Base-by-base conservation (phyloP, 495 filamentous ascomycete genomes). In the Trichoderma erinaceum region DNA sequence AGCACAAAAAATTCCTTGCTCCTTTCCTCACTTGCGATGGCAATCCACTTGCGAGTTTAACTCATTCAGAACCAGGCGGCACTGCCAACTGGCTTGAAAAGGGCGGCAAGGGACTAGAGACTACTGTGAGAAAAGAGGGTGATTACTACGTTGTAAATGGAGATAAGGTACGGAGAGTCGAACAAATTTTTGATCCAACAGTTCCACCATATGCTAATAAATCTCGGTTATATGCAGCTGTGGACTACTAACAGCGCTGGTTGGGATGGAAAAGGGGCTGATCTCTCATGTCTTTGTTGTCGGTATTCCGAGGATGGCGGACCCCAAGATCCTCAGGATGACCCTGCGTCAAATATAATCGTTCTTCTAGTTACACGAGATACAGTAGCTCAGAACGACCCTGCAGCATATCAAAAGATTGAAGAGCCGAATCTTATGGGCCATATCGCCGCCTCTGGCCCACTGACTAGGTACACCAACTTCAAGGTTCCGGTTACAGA, bases 231-330 rank as follows among this genome's bases (percentile, higher is more conserved):
- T 4, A 11, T 11, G 50, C n/a, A 82, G 80, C 74, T 80, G 32
- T 86, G 83, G 82, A 82, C 83, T 41, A 83, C 82, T n/a, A 86
- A 85, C 68, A 77, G 75, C 66, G 78, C 77, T 3, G 84, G 83
- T 27, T 86, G 83, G 82, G 83, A 85, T 66, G 76, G 77, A 66
- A 71, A 75, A 67, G 84, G 84, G 11, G 80, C 81, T n/a, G 82
- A 83, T 27, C 73, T 87, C 6, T 78, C 79, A 63, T 85, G 83
- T 68, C 79, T 85, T 10, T 82, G 85, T 15, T 86, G 83, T 70
- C 79, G 82, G 18, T 69, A 74, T 8, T 75, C 77, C 8, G 67
- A 75, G 16, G 50, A 56, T 25, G 50, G 50, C 21, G 67, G 66
- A 5, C 72, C 67, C 2, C 67, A 74, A 27, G 64, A 69, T 15